Base-by-base conservation (phyloP, 257 asterid species). In the Petunia secreta region DNA sequence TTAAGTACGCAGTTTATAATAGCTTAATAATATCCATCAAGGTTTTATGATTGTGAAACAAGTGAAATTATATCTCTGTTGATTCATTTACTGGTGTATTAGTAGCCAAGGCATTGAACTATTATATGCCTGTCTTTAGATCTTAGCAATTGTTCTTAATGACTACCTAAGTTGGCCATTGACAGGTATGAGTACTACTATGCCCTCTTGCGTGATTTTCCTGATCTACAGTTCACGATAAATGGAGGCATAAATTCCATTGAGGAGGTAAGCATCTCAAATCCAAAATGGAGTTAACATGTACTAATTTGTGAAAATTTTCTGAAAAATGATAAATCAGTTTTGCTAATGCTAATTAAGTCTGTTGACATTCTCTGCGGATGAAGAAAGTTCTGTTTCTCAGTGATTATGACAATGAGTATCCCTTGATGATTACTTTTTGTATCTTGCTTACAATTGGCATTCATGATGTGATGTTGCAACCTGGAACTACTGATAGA, bases 181-280 rank as follows among this genome's bases (percentile, higher is more conserved):
- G 77, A 71, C 90, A 93, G 99, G 87, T 95, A 93, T 48, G 99
- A 95, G 88, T 95, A 86, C 89, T 95, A 83, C 90, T 95, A 93
- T 89, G 99, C 97, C 77, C 94, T 95, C 41, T 90, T 91, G 85
- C 99, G 99, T 62, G 99, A 95, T 91, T 95, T 95, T 81, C 99
- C 99, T 63, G 92, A 93, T 86, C 82, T 95, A 79, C 94, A 80
- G 82, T 95, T 95, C 85, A 95, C 98, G 75, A 90, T 95, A 66
- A 95, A 95, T 85, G 99, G 99, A 79, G 99, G 99, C 85, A 93
- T 95, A 83, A 92, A 89, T 81, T 87, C 98, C 46, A 76, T 92
- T 58, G 89, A 87, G 81, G 99, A 95, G 97, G 99, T 95, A 85
- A 83, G 64, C 75, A 78, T 80, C 81, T 63, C 52, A 54, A 74